Base-by-base conservation (phyloP, 2,329 filamentous ascomycete genomes). In the Penicillium palitans region DNA sequence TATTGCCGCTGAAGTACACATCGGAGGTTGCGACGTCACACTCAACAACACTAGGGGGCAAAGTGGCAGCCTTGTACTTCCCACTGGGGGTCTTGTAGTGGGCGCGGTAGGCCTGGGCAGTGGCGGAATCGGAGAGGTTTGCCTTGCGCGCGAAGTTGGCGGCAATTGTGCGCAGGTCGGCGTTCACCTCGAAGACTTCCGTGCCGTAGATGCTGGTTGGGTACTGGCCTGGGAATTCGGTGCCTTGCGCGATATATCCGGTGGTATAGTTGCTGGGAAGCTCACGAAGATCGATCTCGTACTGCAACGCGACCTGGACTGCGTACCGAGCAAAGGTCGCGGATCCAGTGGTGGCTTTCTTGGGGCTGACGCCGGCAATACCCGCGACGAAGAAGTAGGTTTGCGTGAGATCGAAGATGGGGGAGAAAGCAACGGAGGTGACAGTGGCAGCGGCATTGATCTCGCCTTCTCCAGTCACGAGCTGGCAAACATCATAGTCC, bases 281-380 rank as follows among this genome's bases (percentile, higher is more conserved):
- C 60, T 90, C 88, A 35, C 89, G 83, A 1, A 83, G 77, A 65
- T 91, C 89, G 60, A 92, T 84, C 72, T 92, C 89, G 63, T 91
- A 90, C 72, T 92, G 89, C 53, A 91, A 78, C 0, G 86, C 88
- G 3, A 91, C 88, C 69, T 92, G 90, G 6, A 92, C 82, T 0
- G 88, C 84, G 68, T 86, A 93, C 24, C 84, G 82, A 39, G 86
- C 83, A 54, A 93, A 84, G 1, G 87, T 87, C 0, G 90, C 88
- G 41, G 83, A 82, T 45, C 83, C 85, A 5, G 89, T 79, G 0
- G 89, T 90, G 24, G 82, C 85, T 27, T 84, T 75, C 60, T 87
- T 83, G 0, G 89, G 90, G 71, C 85, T 91, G 44, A 90, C 80
- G n/a, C 90, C 89, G 2, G 86, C 89, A 61, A 93, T 91, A 2